Percentiles rank a stretch among this genome's conserved stretches.
Evolutionary conservation across 345 rosid species (phyloP).

Genomic region (Eucalyptus marginata): DNA sequence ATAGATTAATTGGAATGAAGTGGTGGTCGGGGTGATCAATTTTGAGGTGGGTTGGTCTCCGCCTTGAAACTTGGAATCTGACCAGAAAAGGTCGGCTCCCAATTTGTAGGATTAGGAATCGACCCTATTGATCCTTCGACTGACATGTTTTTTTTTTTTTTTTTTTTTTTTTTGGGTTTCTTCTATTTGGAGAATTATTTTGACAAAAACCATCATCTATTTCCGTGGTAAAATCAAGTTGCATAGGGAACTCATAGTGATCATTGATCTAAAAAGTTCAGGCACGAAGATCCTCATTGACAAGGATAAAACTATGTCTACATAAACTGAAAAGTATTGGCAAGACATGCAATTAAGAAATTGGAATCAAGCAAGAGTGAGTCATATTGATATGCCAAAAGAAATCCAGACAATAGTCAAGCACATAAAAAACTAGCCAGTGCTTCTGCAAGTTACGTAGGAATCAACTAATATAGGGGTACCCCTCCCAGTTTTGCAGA

Average conservation of each 20-base stretch:
- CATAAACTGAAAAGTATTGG: background rate
- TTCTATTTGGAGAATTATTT: background rate
- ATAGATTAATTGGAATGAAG: background rate
- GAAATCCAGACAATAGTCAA: background rate
- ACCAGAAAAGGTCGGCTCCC: background rate
- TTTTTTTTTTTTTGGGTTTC: too few relatives aligned
- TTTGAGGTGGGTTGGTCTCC: background rate
- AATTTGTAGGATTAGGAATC: background rate
- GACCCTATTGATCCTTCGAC: background rate
- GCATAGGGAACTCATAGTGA: constrained; percentile 57
- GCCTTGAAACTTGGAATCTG: background rate
- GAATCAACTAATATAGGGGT: background rate
- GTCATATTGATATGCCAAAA: background rate
- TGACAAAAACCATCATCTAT: constrained; percentile 45
- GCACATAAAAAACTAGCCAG: background rate
- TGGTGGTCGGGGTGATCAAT: background rate
- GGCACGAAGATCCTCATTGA: background rate
- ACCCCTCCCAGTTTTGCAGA: background rate
- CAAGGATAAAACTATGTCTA: background rate
- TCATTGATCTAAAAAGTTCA: background rate
- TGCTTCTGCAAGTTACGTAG: background rate
- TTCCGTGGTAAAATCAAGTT: constrained; percentile 78
- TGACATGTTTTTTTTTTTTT: too few relatives aligned
- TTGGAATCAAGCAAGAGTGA: background rate
- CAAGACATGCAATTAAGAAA: background rate